Conservation (phyloP, 2,329 filamentous ascomycete species). For the Chaetomiaceae sp. region DNA sequence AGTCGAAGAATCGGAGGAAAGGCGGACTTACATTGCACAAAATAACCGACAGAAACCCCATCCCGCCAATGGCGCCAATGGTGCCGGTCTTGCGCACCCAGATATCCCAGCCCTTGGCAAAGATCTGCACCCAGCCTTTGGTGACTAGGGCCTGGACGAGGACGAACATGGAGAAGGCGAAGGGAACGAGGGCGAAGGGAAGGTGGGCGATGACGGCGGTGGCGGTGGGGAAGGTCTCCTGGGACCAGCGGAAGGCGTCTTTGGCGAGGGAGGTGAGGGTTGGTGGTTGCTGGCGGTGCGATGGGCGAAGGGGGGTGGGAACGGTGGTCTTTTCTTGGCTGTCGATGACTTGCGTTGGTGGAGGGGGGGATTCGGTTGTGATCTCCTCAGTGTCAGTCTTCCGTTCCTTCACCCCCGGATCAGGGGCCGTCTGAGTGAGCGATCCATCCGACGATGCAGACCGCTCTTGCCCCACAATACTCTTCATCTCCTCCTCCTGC, state of each 20-base stretch:
- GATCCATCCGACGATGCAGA: slow-evolving; percentile 1
- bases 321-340: slow-evolving; percentile 12
- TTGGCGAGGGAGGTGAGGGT: slow-evolving; percentile 50
- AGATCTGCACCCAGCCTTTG: slow-evolving; percentile 70
- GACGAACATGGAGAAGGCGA: slow-evolving; percentile 70
- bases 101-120: slow-evolving; percentile 68
- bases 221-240: slow-evolving; percentile 67
- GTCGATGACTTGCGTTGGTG: slow-evolving; percentile 2
- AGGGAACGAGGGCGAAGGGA: slow-evolving; percentile 64
- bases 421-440: neutral
- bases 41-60: slow-evolving; percentile 68
- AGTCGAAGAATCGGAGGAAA: slow-evolving; percentile 12
- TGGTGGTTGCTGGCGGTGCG: slow-evolving; percentile 24
- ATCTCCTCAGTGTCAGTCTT: too few species aligned
- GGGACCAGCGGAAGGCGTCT: slow-evolving; percentile 52
- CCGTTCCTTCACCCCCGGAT: neutral
- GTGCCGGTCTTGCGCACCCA: slow-evolving; percentile 68
- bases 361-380: too few species aligned
- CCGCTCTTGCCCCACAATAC: neutral
- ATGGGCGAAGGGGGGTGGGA: neutral
- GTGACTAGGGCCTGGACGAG: slow-evolving; percentile 68
- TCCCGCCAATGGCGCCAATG: slow-evolving; percentile 63
- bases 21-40: slow-evolving; percentile 62
- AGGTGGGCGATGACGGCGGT: slow-evolving; percentile 62
- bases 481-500: slow-evolving; percentile 6